Evolutionary conservation across 345 rosid species (phyloP).

Genomic region (Rhizophora mangle): DNA sequence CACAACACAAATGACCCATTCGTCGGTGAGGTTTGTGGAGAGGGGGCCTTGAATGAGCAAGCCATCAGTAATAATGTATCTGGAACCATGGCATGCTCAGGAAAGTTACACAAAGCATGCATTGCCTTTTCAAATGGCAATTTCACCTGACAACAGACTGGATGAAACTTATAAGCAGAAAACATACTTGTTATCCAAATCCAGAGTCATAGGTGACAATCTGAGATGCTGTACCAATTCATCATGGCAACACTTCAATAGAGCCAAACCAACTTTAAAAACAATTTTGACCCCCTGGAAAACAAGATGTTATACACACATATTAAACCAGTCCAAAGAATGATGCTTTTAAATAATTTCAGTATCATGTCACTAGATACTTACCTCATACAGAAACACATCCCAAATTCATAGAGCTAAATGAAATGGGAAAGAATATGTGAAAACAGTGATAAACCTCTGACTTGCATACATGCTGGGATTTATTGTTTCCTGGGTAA

Average conservation of each 20-base stretch:
- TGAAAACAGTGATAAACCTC: slow-evolving; percentile 96
- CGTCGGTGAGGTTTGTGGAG: neutral
- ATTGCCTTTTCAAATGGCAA: no score
- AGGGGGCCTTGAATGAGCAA: neutral
- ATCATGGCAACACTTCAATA: no score
- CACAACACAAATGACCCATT: neutral
- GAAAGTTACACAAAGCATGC: no score
- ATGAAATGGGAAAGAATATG: slow-evolving; percentile 90
- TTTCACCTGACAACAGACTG: no score
- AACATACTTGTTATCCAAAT: no score
- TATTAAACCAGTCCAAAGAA: slow-evolving; percentile 7
- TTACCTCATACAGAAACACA: slow-evolving; percentile 88
- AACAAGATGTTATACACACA: neutral
- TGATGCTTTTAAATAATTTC: neutral
- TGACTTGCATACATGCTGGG: slow-evolving; percentile 99
- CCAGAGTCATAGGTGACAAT: no score
- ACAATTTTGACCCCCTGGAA: slow-evolving; percentile 88
- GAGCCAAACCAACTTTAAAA: slow-evolving; percentile 95
- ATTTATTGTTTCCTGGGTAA: slow-evolving; percentile 84
- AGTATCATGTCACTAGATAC: slow-evolving; percentile 6
- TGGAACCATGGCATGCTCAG: slow-evolving; percentile 59
- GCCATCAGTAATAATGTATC: neutral
- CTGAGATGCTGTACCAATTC: no score
- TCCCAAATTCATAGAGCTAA: slow-evolving; percentile 96
- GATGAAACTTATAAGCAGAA: no score